These are phyloP conservation scores for Coprinopsis strossmayeri DNA, from an alignment of 768 basidiomycete genomes.

Conservation along the genomic window DNA sequence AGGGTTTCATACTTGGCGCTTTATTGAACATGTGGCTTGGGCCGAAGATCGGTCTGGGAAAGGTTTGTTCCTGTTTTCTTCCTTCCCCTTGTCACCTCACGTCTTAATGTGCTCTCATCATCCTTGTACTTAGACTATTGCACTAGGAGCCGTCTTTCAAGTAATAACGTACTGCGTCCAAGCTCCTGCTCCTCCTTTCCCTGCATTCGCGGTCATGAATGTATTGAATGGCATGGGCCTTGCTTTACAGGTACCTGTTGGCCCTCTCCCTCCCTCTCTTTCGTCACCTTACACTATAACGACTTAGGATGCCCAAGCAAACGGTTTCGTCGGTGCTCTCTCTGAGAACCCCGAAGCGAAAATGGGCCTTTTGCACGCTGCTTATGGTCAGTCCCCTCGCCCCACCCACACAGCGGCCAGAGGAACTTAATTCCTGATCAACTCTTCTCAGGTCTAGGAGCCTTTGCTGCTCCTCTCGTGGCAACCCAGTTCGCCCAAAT, in stretches of 20 bases:
- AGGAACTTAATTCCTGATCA: background rate
- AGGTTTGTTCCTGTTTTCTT: no score
- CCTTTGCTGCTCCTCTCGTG: slow-evolving; percentile 63
- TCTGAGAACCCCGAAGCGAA: slow-evolving; percentile 51
- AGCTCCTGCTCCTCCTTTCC: slow-evolving; percentile 55
- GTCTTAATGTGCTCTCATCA: background rate
- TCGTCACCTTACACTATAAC: background rate
- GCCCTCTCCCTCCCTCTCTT: background rate
- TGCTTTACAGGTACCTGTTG: slow-evolving; percentile 34
- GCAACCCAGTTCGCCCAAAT: slow-evolving; percentile 75
- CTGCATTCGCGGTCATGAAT: slow-evolving; percentile 47
- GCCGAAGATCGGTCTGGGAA: slow-evolving; percentile 35
- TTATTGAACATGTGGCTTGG: slow-evolving; percentile 32
- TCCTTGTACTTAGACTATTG: slow-evolving; percentile 8
- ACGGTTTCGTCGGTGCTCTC: slow-evolving; percentile 60
- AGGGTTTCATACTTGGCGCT: slow-evolving; percentile 39
- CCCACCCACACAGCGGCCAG: background rate
- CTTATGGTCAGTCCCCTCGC: slow-evolving; percentile 39
- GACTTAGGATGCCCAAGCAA: slow-evolving; percentile 61
- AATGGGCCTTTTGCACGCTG: slow-evolving; percentile 64
- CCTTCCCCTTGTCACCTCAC: background rate
- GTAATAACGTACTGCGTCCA: slow-evolving; percentile 47
- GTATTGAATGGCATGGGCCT: slow-evolving; percentile 37
- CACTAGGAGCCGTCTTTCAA: slow-evolving; percentile 44
- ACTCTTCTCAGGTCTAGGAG: slow-evolving; percentile 47